phyloP scores from a whole-genome alignment of 1,284 basidiomycete species.

The Rhizoctonia solani region DNA sequence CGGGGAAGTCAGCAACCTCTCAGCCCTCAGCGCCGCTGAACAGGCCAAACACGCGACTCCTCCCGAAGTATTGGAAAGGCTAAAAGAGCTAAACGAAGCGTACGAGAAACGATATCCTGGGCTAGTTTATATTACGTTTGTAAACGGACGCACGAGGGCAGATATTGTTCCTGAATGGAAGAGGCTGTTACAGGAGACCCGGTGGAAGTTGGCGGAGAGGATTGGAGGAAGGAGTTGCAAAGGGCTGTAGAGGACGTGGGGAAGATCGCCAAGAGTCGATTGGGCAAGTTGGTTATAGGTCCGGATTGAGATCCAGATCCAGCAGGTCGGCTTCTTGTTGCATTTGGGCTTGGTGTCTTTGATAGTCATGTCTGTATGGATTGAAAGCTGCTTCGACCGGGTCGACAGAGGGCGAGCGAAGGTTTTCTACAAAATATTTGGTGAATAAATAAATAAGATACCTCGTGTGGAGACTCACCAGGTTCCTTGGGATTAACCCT shows the following conservation, averaged over 20 bases:
- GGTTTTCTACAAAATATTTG: constrained; percentile 2
- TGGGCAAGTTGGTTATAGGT: constrained; percentile 52
- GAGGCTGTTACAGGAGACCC: constrained; percentile 38
- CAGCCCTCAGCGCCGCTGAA: constrained; percentile 73
- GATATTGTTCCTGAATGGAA: constrained; percentile 53
- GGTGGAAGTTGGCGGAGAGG: constrained; percentile 38
- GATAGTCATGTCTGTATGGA: constrained; percentile 68
- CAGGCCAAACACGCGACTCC: constrained; percentile 55
- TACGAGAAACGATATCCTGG: constrained; percentile 51
- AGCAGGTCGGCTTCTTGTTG: constrained; percentile 65
- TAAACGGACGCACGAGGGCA: constrained; percentile 50
- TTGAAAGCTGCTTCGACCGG: constrained; percentile 59
- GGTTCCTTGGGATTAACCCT: constrained; percentile 52
- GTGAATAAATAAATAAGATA: background rate
- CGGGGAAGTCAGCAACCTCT: constrained; percentile 73
- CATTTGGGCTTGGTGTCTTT: constrained; percentile 59
- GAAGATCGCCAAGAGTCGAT: constrained; percentile 46
- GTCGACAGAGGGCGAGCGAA: constrained; percentile 42
- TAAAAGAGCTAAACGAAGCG: constrained; percentile 49
- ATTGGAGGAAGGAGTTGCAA: constrained; percentile 48
- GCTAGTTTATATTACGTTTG: constrained; percentile 54
- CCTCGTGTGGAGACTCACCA: background rate
- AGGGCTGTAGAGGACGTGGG: constrained; percentile 48
- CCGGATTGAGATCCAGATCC: constrained; percentile 78
- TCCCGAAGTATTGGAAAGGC: constrained; percentile 42